Base-by-base conservation (phyloP, 345 rosid species). In the Mallotus nudiflorus region DNA sequence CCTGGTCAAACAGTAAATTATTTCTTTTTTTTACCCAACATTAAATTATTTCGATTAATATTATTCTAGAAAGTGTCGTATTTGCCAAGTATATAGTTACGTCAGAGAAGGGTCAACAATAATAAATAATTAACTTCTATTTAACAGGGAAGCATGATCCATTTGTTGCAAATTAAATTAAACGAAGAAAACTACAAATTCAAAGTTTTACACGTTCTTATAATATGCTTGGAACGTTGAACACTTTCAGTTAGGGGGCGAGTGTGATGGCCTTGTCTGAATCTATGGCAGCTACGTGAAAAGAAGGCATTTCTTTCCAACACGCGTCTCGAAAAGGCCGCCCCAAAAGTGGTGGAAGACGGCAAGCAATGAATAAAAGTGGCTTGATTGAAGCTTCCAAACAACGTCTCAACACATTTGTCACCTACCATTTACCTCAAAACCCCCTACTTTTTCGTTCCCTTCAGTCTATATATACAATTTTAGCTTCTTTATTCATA, bases 251-350 rank as follows among this genome's bases (percentile, higher is more conserved):
- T n/a, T n/a, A n/a, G 53, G 24, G 14, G 29, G 48, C 9, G 73
- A 72, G 13, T 4, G 31, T 12, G 56, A 45, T 20, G 5, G 42
- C 10, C 37, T 60, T 64, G 69, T 64, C 68, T 18, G 39, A 46
- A 37, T 3, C 22, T 37, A 28, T 51, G 9, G 40, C 5, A 9
- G 50, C 49, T 16, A 22, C 40, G 2, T 49, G 18, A 46, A 29
- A 20, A 15, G 61, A 51, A 62, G 54, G 53, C 62, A 11, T 56
- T 57, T 18, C 77, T 56, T 57, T 18, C 77, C 54, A 33, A 69
- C 78, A 68, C 73, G 73, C 63, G 39, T 54, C 72, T 60, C 50
- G 2, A 19, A 24, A n/a, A n/a, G n/a, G n/a, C n/a, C n/a, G 39
- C 20, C 28, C 7, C 3, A 33, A 40, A 12, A 8, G 25, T n/a